phyloP scores from a whole-genome alignment of 2,329 filamentous ascomycete species.

The Endothia cerciana region DNA sequence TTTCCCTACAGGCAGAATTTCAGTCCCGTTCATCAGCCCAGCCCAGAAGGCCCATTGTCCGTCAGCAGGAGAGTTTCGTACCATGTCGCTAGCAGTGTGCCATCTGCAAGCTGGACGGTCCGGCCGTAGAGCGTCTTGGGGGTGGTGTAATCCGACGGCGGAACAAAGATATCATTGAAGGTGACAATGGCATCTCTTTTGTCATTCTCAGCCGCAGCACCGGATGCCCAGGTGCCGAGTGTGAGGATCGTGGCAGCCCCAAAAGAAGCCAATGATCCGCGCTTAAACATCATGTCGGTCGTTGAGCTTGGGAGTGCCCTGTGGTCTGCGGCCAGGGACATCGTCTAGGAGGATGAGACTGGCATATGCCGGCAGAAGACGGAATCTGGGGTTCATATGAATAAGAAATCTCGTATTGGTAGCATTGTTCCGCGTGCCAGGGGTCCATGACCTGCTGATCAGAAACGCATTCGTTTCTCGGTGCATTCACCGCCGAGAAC shows the following conservation, averaged over 20 bases:
- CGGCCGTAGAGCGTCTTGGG: constrained; percentile 6
- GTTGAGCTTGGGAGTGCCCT: background rate
- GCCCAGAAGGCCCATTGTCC: background rate
- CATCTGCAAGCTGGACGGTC: constrained; percentile 5
- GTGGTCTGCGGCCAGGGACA: background rate
- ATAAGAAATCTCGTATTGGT: background rate
- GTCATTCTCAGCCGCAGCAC: background rate
- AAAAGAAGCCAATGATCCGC: background rate
- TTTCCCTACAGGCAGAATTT: background rate
- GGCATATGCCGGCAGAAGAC: background rate
- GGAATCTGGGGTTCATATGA: background rate
- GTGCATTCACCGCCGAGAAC: background rate
- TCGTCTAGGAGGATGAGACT: background rate
- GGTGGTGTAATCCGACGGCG: background rate
- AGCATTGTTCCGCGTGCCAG: background rate
- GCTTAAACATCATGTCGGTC: background rate
- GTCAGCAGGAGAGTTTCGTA: background rate
- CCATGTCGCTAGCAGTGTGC: constrained; percentile 6
- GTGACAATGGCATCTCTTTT: constrained; percentile 5
- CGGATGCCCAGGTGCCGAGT: background rate
- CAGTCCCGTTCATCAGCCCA: background rate
- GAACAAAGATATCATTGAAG: constrained; percentile 7
- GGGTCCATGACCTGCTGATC: background rate
- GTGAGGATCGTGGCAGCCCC: background rate
- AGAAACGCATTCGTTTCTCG: background rate